A percentile compares a stretch with the other conserved stretches of the same genome.
phyloP scores from a whole-genome alignment of 768 basidiomycete species.

The Lactarius evosmus region DNA sequence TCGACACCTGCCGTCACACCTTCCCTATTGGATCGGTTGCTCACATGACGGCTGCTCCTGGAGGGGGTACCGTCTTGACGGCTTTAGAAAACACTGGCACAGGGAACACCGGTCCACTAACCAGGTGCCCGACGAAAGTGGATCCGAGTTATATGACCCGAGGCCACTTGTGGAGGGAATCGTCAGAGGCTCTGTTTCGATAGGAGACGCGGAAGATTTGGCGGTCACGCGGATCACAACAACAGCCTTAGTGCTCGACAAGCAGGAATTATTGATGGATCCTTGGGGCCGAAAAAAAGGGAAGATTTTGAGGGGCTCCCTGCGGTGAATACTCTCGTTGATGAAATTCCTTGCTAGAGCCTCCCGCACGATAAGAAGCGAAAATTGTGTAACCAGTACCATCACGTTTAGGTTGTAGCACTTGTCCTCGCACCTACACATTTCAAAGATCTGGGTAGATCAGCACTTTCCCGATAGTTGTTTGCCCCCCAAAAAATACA shows the following conservation, averaged over 20 bases:
- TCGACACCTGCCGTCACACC: background rate
- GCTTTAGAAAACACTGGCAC: background rate
- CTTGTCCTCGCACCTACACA: too few species aligned
- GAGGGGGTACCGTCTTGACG: conserved; percentile 15
- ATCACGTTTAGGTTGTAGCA: too few species aligned
- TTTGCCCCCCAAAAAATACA: too few species aligned
- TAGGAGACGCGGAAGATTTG: background rate
- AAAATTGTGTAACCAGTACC: too few species aligned
- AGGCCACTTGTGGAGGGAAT: background rate
- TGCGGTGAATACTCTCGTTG: too few species aligned
- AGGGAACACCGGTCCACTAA: conserved; percentile 1
- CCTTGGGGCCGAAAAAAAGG: background rate
- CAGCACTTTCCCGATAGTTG: too few species aligned
- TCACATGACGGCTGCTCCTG: conserved; percentile 3
- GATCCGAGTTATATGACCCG: conserved; percentile 4
- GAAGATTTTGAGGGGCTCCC: background rate
- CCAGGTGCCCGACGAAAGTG: background rate
- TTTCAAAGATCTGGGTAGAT: too few species aligned
- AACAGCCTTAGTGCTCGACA: background rate
- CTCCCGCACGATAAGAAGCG: too few species aligned
- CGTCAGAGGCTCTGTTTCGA: background rate
- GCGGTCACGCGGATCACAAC: background rate
- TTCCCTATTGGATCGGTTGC: conserved; percentile 9
- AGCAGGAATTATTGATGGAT: background rate
- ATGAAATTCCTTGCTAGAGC: too few species aligned